phyloP scores from a whole-genome alignment of 78 protist genomes.

The Monocercomonoides exilis region DNA sequence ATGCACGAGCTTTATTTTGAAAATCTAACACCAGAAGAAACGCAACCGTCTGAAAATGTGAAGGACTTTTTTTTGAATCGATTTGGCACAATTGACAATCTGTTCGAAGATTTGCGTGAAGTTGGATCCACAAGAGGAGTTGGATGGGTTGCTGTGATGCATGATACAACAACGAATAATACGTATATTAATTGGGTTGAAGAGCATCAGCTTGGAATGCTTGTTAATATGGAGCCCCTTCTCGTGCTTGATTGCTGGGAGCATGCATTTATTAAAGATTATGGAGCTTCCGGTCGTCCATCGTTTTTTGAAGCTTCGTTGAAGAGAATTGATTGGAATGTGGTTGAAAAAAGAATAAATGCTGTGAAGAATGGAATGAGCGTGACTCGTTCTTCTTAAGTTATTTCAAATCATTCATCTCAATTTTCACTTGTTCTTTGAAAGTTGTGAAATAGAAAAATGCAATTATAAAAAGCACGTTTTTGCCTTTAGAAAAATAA shows the following conservation, averaged over 20 bases:
- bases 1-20: constrained; percentile 27
- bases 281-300: constrained; percentile 14
- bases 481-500: no score
- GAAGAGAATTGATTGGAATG: constrained; percentile 20
- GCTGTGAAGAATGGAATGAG: no score
- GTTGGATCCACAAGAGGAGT: constrained; percentile 15
- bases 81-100: constrained; percentile 21
- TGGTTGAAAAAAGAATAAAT: background rate
- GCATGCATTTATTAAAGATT: constrained; percentile 22
- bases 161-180: background rate
- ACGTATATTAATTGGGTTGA: background rate
- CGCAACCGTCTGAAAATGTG: background rate
- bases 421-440: no score
- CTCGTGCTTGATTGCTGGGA: constrained; percentile 31
- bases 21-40: background rate
- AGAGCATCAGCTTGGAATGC: constrained; percentile 15
- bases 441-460: no score
- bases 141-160: constrained; percentile 19
- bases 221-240: background rate
- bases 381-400: no score
- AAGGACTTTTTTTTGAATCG: background rate
- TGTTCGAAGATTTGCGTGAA: background rate
- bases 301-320: background rate
- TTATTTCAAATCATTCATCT: no score
- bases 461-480: no score